These are phyloP conservation scores for Coniochaeta sp. DNA, from an alignment of 2,329 filamentous ascomycete species.

Conservation along the genomic window DNA sequence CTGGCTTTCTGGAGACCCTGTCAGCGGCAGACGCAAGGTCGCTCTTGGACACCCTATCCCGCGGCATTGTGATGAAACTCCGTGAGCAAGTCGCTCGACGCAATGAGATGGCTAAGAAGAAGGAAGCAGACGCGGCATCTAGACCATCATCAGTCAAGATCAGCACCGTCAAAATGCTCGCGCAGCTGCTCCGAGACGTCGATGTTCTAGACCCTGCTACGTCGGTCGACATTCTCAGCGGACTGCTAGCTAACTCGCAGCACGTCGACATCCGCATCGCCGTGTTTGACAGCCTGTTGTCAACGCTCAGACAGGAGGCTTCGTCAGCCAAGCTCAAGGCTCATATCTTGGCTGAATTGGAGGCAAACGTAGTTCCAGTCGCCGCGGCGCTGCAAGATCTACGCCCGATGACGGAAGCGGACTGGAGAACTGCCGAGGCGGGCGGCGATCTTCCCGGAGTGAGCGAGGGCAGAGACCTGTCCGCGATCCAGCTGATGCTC, in stretches of 20 bases:
- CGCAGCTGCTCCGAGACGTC: conserved; percentile 21
- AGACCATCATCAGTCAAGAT: conserved; percentile 17
- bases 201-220: conserved; percentile 16
- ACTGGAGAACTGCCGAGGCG: conserved; percentile 15
- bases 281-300: conserved; percentile 19
- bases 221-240: conserved; percentile 19
- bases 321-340: conserved; percentile 6
- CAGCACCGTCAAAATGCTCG: conserved; percentile 29
- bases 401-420: conserved; percentile 14
- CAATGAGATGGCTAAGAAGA: neutral
- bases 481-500: conserved; percentile 5
- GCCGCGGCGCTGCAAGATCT: conserved; percentile 22
- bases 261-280: conserved; percentile 24
- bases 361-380: conserved; percentile 17
- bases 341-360: conserved; percentile 18
- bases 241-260: conserved; percentile 19
- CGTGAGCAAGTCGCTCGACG: neutral
- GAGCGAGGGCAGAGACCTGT: conserved; percentile 7
- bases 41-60: conserved; percentile 18
- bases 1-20: conserved; percentile 18
- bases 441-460: conserved; percentile 4
- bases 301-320: conserved; percentile 8
- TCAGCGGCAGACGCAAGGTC: conserved; percentile 14
- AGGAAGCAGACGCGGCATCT: neutral
- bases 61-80: neutral